Conservation (phyloP, 345 rosid genomes). For the Cardamine occulta region DNA sequence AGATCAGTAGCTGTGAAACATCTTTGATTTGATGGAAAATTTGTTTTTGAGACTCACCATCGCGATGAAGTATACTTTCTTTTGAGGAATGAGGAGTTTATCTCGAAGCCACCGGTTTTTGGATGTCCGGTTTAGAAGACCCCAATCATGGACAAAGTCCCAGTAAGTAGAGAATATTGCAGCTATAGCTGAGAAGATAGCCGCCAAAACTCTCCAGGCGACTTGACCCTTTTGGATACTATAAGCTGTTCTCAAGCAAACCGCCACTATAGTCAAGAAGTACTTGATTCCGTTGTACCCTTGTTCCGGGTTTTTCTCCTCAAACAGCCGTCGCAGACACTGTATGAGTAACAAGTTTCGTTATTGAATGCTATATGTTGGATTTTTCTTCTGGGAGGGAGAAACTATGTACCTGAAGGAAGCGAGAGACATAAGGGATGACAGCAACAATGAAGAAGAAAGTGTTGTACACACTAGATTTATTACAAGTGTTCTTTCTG, state of each 20-base stretch:
- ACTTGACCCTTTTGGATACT: slow-evolving; percentile 34
- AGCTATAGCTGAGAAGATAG: slow-evolving; percentile 51
- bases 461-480: slow-evolving; percentile 37
- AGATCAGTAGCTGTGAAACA: slow-evolving; percentile 27
- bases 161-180: slow-evolving; percentile 59
- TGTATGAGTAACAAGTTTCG: slow-evolving; percentile 30
- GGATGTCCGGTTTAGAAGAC: slow-evolving; percentile 59
- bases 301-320: slow-evolving; percentile 61
- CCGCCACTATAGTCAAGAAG: slow-evolving; percentile 62
- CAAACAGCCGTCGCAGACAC: slow-evolving; percentile 65
- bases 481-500: slow-evolving; percentile 48
- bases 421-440: slow-evolving; percentile 58
- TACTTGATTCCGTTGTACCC: slow-evolving; percentile 67
- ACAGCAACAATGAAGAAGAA: slow-evolving; percentile 60
- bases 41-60: slow-evolving; percentile 51
- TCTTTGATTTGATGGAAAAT: not conserved
- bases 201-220: slow-evolving; percentile 51
- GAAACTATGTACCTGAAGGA: slow-evolving; percentile 56
- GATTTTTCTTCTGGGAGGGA: not conserved
- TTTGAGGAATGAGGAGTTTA: slow-evolving; percentile 65
- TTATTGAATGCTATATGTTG: slow-evolving; percentile 6
- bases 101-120: slow-evolving; percentile 72
- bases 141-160: slow-evolving; percentile 77
- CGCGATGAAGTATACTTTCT: slow-evolving; percentile 55
- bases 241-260: slow-evolving; percentile 62